These are phyloP conservation scores for Alternaria sp. DNA, from an alignment of 2,329 filamentous ascomycete genomes.

Conservation along the genomic window DNA sequence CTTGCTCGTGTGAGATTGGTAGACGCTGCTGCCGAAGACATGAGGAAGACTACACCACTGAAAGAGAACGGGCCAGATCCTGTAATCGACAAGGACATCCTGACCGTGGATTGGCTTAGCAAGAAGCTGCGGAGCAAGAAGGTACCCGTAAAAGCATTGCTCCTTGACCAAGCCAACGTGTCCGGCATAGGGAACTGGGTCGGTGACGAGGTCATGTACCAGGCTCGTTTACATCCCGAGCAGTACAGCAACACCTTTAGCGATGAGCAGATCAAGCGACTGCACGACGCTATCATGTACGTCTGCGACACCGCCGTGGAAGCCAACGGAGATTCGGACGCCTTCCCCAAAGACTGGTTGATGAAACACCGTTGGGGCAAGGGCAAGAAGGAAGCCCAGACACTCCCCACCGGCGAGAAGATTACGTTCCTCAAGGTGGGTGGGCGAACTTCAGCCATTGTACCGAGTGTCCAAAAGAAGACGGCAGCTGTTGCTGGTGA, in stretches of 20 bases:
- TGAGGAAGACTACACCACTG: constrained; percentile 77
- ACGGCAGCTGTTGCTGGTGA: constrained; percentile 65
- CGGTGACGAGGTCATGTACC: constrained; percentile 88
- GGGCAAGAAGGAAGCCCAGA: constrained; percentile 73
- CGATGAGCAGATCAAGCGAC: constrained; percentile 70
- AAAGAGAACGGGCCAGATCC: constrained; percentile 95
- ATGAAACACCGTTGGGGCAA: constrained; percentile 92
- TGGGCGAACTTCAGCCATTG: constrained; percentile 87
- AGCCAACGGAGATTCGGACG: constrained; percentile 77
- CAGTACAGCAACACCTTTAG: constrained; percentile 86
- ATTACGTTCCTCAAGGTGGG: constrained; percentile 88
- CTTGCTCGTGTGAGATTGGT: constrained; percentile 82
- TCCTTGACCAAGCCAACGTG: constrained; percentile 78
- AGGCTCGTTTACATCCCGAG: constrained; percentile 88
- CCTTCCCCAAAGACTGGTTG: constrained; percentile 84
- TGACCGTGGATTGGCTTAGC: constrained; percentile 79
- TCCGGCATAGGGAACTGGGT: constrained; percentile 98
- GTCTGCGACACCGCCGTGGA: constrained; percentile 83
- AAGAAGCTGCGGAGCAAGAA: constrained; percentile 74
- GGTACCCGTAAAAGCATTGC: constrained; percentile 85
- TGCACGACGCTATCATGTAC: constrained; percentile 76
- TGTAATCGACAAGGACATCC: constrained; percentile 76
- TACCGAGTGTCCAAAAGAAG: constrained; percentile 87
- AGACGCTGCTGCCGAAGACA: constrained; percentile 76
- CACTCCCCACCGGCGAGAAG: constrained; percentile 82